These are phyloP conservation scores for Cytospora mali DNA, from an alignment of 2,329 filamentous ascomycete species.

Conservation along the genomic window DNA sequence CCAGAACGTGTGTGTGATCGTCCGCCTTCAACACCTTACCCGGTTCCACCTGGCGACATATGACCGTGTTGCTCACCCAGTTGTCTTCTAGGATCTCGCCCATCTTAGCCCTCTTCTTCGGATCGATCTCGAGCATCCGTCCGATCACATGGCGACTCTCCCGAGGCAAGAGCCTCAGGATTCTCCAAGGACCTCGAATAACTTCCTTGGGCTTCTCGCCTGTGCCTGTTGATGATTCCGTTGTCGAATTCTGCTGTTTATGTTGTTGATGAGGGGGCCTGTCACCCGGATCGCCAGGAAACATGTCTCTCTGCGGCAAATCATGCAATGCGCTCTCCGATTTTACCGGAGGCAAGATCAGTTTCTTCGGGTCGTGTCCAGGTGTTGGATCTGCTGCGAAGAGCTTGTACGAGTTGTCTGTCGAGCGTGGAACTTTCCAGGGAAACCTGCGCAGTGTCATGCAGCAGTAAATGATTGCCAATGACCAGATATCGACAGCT, in stretches of 20 bases:
- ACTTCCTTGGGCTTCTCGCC: slow-evolving; percentile 66
- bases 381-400: slow-evolving; percentile 86
- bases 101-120: slow-evolving; percentile 80
- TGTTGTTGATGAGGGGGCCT: slow-evolving; percentile 18
- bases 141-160: slow-evolving; percentile 90
- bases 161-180: slow-evolving; percentile 82
- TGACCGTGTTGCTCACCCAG: slow-evolving; percentile 84
- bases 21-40: slow-evolving; percentile 72
- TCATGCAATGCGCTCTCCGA: slow-evolving; percentile 49
- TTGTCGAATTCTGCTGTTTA: slow-evolving; percentile 30
- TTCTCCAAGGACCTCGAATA: slow-evolving; percentile 89
- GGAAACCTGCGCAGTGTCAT: slow-evolving; percentile 95
- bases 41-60: slow-evolving; percentile 75
- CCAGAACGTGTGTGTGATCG: slow-evolving; percentile 83
- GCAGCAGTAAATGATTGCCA: slow-evolving; percentile 98
- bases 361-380: slow-evolving; percentile 62
- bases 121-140: slow-evolving; percentile 88
- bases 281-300: slow-evolving; percentile 38
- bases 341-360: slow-evolving; percentile 50
- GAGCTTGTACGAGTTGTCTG: slow-evolving; percentile 92
- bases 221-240: slow-evolving; percentile 32
- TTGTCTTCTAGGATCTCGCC: slow-evolving; percentile 83
- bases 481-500: slow-evolving; percentile 94
- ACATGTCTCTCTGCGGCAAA: slow-evolving; percentile 44
- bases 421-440: slow-evolving; percentile 91